Evolutionary conservation across 371 early-diverging fungal species (phyloP), one percentile per base, ranked within the genome.

Genomic region (Chytridium lagenaria): DNA sequence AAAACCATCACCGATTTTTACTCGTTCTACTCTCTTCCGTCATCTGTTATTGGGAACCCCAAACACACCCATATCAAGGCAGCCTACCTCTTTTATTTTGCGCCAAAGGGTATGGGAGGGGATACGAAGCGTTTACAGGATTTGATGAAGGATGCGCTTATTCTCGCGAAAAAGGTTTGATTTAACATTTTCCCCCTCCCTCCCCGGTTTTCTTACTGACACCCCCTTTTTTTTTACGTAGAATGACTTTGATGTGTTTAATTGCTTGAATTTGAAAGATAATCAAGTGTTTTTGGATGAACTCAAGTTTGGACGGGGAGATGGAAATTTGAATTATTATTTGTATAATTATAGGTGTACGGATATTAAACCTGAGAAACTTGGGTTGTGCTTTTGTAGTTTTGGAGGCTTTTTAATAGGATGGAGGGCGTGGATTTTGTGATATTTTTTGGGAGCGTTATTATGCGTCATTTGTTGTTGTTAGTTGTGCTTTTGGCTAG

Each of bases 61-160:
- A 84, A 84, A 55, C 91, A 95, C 83, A 84, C 84, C 59, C 89
- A 90, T 30, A 85, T 98, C 76, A 89, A 94, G 49, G 95, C 95
- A 0, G 97, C 97, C 12, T 98, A 97, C 77, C 80, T 95, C 67
- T 97, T 92, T 83, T 97, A 97, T 82, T 97, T 97, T 82, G 95
- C 90, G n/a, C 84, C 91, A 0, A 78, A 79, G 71, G 79, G 71
- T n/a, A 36, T 72, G 51, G 84, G 81, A 15, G 70, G 74, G 65
- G 80, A 82, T 63, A 10, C 23, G n/a, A 55, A 73, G 28, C 44
- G 74, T 23, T 34, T 73, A 12, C 52, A 50, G 39, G 72, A 49
- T 65, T 78, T 98, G 44, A 81, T 95, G 39, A 81, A 82, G 37
- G 93, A 93, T 77, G 92, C 91, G 0, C 82, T 98, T 76, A 87